Percentiles rank a stretch among this genome's conserved stretches.
Evolutionary conservation across 2,329 filamentous ascomycete species (phyloP).

Genomic region (Bipolaris bicolor): DNA sequence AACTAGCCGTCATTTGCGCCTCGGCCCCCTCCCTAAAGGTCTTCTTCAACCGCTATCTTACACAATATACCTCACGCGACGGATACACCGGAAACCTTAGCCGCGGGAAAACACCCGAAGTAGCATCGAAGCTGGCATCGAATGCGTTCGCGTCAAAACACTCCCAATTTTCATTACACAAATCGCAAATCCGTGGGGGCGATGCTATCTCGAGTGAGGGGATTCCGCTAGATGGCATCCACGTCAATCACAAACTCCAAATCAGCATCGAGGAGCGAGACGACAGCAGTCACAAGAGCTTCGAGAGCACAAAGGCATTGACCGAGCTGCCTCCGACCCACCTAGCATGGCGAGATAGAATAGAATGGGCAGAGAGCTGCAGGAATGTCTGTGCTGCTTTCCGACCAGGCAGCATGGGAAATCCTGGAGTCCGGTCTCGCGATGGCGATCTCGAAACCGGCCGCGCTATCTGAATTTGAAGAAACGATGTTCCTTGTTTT

Average conservation of each 20-base stretch:
- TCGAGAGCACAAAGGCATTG: slow-evolving; percentile 26
- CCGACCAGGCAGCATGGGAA: slow-evolving; percentile 15
- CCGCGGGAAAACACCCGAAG: slow-evolving; percentile 3
- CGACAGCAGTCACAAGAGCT: slow-evolving; percentile 25
- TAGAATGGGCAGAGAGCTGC: slow-evolving; percentile 25
- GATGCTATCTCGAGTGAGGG: slow-evolving; percentile 10
- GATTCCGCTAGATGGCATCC: slow-evolving; percentile 29
- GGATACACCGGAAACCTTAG: slow-evolving; percentile 16
- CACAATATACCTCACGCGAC: slow-evolving; percentile 16
- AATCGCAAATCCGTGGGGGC: background rate
- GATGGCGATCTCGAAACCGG: slow-evolving; percentile 17
- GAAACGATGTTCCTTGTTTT: too few species aligned
- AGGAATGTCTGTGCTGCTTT: slow-evolving; percentile 26
- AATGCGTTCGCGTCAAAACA: background rate
- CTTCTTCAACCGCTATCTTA: slow-evolving; percentile 52
- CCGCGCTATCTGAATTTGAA: background rate
- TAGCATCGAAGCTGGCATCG: background rate
- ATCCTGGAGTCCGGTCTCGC: background rate
- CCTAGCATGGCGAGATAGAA: slow-evolving; percentile 2
- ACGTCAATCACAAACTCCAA: slow-evolving; percentile 29
- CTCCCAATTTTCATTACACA: slow-evolving; percentile 1
- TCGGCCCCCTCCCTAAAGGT: slow-evolving; percentile 53
- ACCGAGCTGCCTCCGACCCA: slow-evolving; percentile 23
- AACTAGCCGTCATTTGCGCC: slow-evolving; percentile 52
- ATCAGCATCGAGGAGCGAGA: slow-evolving; percentile 30